These are phyloP conservation scores for Thymus mandschuricus DNA, from an alignment of 257 asterid genomes.

Conservation along the genomic window DNA sequence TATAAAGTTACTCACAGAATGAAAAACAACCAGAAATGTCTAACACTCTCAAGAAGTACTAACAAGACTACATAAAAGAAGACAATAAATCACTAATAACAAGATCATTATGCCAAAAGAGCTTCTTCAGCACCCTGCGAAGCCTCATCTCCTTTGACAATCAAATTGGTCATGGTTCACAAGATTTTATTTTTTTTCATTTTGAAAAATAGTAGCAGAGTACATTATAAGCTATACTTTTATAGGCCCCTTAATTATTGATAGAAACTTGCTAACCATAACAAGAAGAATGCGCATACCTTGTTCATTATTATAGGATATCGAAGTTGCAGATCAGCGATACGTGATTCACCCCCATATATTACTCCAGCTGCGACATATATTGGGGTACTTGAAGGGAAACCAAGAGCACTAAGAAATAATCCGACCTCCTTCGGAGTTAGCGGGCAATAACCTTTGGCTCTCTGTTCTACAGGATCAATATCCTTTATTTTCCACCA, in stretches of 20 bases:
- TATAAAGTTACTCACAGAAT: background rate
- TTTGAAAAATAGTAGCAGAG: background rate
- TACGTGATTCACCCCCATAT: constrained; percentile 82
- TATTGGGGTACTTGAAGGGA: constrained; percentile 74
- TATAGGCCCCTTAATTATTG: background rate
- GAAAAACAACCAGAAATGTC: background rate
- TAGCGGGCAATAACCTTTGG: constrained; percentile 84
- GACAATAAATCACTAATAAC: background rate
- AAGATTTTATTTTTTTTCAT: background rate
- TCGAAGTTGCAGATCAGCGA: constrained; percentile 58
- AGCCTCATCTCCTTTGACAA: background rate
- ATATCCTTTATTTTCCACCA: constrained; percentile 99
- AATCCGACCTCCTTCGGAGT: constrained; percentile 92
- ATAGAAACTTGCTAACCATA: constrained; percentile 18
- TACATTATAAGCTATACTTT: background rate
- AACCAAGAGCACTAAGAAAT: constrained; percentile 79
- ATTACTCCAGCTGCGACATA: constrained; percentile 96
- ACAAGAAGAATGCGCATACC: constrained; percentile 48
- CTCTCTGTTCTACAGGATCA: constrained; percentile 85
- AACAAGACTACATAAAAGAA: background rate
- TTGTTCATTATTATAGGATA: constrained; percentile 84
- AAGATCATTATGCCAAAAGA: background rate
- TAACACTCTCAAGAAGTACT: background rate
- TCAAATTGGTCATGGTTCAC: background rate
- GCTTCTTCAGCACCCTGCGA: background rate